Percentiles rank a stretch among this genome's conserved stretches.
phyloP scores from a whole-genome alignment of 805 yeast genomes.

The Kurtzmaniella cleridarum region DNA sequence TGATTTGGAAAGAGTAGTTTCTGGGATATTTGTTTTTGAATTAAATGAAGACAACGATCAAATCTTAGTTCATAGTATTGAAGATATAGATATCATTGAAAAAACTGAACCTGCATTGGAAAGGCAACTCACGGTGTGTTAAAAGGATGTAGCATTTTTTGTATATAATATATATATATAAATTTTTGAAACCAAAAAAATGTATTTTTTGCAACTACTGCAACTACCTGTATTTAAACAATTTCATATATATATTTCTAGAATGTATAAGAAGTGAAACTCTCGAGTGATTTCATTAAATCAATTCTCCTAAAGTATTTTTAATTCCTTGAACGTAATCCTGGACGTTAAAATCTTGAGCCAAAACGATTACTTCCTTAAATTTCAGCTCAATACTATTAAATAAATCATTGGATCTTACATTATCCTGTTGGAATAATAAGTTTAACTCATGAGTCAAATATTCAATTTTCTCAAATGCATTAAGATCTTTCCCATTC shows the following conservation, averaged over 20 bases:
- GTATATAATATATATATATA: background rate
- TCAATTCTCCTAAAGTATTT: slow-evolving; percentile 8
- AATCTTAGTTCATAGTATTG: slow-evolving; percentile 61
- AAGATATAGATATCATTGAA: slow-evolving; percentile 57
- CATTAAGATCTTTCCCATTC: slow-evolving; percentile 12
- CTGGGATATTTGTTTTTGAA: slow-evolving; percentile 64
- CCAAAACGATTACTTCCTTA: slow-evolving; percentile 8
- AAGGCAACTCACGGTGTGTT: slow-evolving; percentile 25
- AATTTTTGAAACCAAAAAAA: no score
- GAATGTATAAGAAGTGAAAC: no score
- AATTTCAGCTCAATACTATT: background rate
- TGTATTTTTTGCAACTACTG: no score
- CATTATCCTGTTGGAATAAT: slow-evolving; percentile 6
- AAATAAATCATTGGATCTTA: slow-evolving; percentile 1
- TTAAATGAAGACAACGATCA: slow-evolving; percentile 49
- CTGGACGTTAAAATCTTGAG: slow-evolving; percentile 9
- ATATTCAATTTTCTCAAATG: slow-evolving; percentile 15
- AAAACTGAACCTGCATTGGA: slow-evolving; percentile 22
- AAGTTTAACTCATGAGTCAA: slow-evolving; percentile 13
- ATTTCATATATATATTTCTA: no score
- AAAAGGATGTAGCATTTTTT: background rate
- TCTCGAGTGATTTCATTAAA: no score
- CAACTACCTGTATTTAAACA: no score
- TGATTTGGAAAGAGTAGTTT: slow-evolving; percentile 35
- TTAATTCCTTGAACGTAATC: slow-evolving; percentile 9